Conservation (phyloP, 169 alveolate genomes). For the Plasmodium ovale region DNA sequence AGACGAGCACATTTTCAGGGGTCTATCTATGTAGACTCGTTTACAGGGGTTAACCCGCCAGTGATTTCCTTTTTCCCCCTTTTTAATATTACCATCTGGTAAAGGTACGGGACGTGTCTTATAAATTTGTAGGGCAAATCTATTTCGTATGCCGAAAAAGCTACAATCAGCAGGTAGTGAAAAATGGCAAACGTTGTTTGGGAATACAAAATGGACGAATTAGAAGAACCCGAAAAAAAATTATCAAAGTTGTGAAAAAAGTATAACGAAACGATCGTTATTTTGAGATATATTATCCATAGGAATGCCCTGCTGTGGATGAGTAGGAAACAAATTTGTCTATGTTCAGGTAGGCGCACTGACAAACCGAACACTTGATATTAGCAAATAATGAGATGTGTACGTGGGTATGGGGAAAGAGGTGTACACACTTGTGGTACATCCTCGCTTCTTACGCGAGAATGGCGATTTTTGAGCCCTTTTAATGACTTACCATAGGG, state of each 20-base stretch:
- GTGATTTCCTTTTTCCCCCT: no score
- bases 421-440: no score
- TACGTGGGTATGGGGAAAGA: no score
- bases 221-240: conserved; percentile 69
- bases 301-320: conserved; percentile 47
- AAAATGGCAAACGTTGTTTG: conserved; percentile 62
- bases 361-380: not conserved
- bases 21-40: no score
- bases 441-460: no score
- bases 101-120: conserved; percentile 40
- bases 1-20: no score
- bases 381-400: no score
- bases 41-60: no score
- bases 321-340: not conserved
- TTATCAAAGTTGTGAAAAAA: conserved; percentile 71
- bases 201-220: conserved; percentile 51
- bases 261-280: conserved; percentile 48
- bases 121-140: conserved; percentile 63
- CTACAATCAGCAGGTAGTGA: conserved; percentile 64
- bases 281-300: conserved; percentile 74
- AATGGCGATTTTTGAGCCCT: no score
- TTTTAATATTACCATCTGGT: conserved; percentile 27
- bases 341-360: not conserved
- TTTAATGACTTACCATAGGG: conserved; percentile 61
- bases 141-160: conserved; percentile 69